Conservation (phyloP, 2,329 filamentous ascomycete species). For the Aureobasidium sp. region DNA sequence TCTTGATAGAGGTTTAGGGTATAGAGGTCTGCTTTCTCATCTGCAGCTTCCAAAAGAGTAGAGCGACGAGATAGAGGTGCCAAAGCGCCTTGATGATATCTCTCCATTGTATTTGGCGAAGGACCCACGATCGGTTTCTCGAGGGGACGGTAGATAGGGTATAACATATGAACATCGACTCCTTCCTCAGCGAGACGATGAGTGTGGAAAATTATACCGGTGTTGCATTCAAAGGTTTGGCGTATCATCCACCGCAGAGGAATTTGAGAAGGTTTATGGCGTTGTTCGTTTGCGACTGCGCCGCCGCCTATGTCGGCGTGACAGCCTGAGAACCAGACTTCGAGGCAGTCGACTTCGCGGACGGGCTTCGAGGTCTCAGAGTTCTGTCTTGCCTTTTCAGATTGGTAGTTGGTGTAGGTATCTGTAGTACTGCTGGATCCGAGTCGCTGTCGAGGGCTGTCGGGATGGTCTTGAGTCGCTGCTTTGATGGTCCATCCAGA, state of each 20-base stretch:
- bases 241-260: conserved; percentile 41
- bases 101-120: conserved; percentile 27
- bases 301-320: conserved; percentile 39
- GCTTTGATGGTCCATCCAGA: conserved; percentile 16
- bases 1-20: conserved; percentile 19
- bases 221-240: conserved; percentile 39
- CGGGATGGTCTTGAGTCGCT: background rate
- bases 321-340: conserved; percentile 37
- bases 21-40: conserved; percentile 18
- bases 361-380: conserved; percentile 17
- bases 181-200: conserved; percentile 32
- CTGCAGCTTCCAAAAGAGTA: conserved; percentile 16
- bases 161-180: conserved; percentile 34
- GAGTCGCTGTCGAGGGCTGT: background rate
- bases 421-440: background rate
- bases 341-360: conserved; percentile 16
- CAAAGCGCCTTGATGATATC: conserved; percentile 26
- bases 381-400: conserved; percentile 11
- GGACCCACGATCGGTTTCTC: conserved; percentile 27
- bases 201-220: conserved; percentile 36
- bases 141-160: conserved; percentile 27
- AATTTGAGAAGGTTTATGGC: conserved; percentile 37
- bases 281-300: conserved; percentile 31
- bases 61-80: conserved; percentile 26
- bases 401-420: background rate